Percentiles rank a stretch among this genome's conserved stretches.
phyloP scores from a whole-genome alignment of 1,284 basidiomycete species.

The Rhodotorula sp. region DNA sequence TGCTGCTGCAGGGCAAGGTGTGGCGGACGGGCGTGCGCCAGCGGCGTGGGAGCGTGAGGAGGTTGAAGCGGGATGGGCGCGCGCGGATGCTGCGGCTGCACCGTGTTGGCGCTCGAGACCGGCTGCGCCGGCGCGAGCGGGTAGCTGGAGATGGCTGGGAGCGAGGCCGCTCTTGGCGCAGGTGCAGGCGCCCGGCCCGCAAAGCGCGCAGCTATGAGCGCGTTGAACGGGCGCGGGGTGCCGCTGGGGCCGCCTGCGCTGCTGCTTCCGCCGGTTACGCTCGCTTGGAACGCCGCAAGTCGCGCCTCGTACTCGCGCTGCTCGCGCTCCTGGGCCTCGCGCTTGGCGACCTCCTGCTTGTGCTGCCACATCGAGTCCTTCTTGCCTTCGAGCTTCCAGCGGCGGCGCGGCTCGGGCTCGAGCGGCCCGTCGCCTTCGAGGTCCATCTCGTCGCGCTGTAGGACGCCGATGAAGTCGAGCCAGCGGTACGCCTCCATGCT shows the following conservation, averaged over 20 bases:
- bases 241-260: neutral
- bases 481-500: slow-evolving; percentile 28
- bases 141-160: too few species aligned
- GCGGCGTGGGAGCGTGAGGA: neutral
- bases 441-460: slow-evolving; percentile 26
- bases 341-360: neutral
- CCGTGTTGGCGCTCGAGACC: too few species aligned
- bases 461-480: slow-evolving; percentile 35
- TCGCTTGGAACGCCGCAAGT: neutral
- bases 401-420: slow-evolving; percentile 10
- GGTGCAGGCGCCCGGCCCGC: too few species aligned
- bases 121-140: too few species aligned
- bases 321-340: neutral
- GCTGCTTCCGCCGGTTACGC: neutral
- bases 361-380: neutral
- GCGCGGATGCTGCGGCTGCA: neutral
- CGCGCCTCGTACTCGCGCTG: too few species aligned
- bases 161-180: too few species aligned
- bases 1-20: neutral
- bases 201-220: too few species aligned
- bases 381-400: neutral
- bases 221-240: neutral
- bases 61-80: neutral
- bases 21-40: neutral
- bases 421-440: slow-evolving; percentile 22